A percentile compares a stretch with the other conserved stretches of the same genome.
Conservation (phyloP, 352 stramenopile species). For the Phytophthora quininea region DNA sequence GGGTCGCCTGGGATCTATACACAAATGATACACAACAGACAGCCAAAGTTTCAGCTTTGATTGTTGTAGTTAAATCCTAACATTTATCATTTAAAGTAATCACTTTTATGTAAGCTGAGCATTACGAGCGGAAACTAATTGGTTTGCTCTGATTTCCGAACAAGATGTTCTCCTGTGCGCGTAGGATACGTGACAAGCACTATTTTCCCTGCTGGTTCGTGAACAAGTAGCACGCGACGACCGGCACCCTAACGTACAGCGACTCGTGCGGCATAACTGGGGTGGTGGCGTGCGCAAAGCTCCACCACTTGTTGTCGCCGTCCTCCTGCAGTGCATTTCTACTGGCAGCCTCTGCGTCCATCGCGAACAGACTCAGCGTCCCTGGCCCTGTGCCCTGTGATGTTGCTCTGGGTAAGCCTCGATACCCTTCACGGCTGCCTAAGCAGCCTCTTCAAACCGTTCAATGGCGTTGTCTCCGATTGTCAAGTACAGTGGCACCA, state of each 20-base stretch:
- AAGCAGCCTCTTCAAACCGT: constrained; percentile 30
- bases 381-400: constrained; percentile 1
- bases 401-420: constrained; percentile 28
- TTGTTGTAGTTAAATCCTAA: too few relatives aligned
- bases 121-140: too few relatives aligned
- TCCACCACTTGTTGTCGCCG: constrained; percentile 74
- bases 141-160: too few relatives aligned
- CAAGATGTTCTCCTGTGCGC: too few relatives aligned
- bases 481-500: constrained; percentile 77
- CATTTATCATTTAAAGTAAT: too few relatives aligned
- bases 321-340: constrained; percentile 17
- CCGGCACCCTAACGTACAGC: constrained; percentile 77
- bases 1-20: too few relatives aligned
- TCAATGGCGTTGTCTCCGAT: constrained; percentile 50
- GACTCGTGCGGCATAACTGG: constrained; percentile 78
- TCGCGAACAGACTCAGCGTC: constrained; percentile 11
- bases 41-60: too few relatives aligned
- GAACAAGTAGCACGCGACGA: constrained; percentile 79
- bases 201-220: too few relatives aligned
- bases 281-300: constrained; percentile 81
- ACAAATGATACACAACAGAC: too few relatives aligned
- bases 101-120: too few relatives aligned
- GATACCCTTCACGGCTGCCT: constrained; percentile 33
- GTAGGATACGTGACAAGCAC: too few relatives aligned
- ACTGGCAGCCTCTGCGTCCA: constrained; percentile 14